Conservation (phyloP, 2,329 filamentous ascomycete genomes). For the Phaeosphaeria sp. region DNA sequence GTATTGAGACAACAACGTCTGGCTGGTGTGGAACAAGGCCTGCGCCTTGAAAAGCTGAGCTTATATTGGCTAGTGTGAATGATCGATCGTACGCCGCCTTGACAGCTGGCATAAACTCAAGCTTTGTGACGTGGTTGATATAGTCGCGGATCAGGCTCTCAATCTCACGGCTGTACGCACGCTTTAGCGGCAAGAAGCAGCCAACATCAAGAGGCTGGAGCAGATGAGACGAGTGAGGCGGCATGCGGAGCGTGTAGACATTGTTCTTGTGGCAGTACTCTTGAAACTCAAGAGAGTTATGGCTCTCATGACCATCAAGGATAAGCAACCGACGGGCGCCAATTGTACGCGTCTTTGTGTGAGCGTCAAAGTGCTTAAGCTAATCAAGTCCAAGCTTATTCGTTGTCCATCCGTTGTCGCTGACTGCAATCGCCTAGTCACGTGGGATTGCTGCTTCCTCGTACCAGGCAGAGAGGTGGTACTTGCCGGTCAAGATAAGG, state of each 20-base stretch:
- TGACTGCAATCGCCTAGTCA: constrained; percentile 38
- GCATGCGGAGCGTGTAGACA: constrained; percentile 50
- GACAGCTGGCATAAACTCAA: too few relatives aligned
- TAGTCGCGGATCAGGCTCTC: too few relatives aligned
- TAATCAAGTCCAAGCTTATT: constrained; percentile 43
- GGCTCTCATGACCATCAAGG: constrained; percentile 47
- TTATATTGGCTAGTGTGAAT: too few relatives aligned
- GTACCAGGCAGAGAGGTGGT: constrained; percentile 2
- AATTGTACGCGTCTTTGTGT: constrained; percentile 29
- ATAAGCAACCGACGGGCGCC: constrained; percentile 46
- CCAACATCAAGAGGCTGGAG: constrained; percentile 17
- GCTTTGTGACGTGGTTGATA: too few relatives aligned
- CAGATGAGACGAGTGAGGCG: constrained; percentile 16
- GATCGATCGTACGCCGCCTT: too few relatives aligned
- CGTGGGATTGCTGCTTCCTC: too few relatives aligned
- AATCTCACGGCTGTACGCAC: too few relatives aligned
- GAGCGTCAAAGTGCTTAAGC: constrained; percentile 47
- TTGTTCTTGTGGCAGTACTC: constrained; percentile 44
- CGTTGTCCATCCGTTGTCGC: constrained; percentile 44
- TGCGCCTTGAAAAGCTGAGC: too few relatives aligned
- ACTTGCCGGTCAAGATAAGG: constrained; percentile 9
- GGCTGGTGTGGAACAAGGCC: too few relatives aligned
- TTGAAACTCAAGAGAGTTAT: constrained; percentile 47
- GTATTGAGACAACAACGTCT: too few relatives aligned
- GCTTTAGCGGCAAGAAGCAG: not conserved